These are phyloP conservation scores for Diaporthe citriasiana DNA, from an alignment of 2,329 filamentous ascomycete genomes.

Conservation along the genomic window DNA sequence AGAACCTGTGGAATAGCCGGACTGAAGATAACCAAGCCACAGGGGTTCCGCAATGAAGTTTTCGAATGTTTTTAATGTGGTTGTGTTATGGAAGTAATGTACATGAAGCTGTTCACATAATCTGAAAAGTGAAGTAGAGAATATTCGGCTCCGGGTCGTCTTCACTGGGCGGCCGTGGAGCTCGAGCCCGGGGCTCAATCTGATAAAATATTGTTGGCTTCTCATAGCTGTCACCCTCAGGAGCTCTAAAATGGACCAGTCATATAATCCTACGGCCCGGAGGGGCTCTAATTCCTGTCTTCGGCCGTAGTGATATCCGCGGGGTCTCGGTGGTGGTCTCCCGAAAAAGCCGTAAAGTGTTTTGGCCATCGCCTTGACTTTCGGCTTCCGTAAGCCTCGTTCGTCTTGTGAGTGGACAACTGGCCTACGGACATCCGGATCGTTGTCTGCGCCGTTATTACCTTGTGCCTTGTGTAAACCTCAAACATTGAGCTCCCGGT, in stretches of 20 bases:
- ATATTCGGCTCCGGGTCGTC: background rate
- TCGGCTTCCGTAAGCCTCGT: background rate
- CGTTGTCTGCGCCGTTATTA: no score
- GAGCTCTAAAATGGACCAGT: background rate
- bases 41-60: no score
- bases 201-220: conserved; percentile 8
- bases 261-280: background rate
- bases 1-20: no score
- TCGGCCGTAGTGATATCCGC: background rate
- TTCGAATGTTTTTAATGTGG: no score
- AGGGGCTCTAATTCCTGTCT: background rate
- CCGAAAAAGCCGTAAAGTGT: background rate
- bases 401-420: background rate
- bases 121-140: background rate
- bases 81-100: no score
- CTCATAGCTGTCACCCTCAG: background rate
- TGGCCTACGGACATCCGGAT: background rate
- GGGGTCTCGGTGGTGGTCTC: background rate
- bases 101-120: background rate
- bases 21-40: no score
- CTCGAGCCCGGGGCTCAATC: background rate
- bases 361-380: background rate
- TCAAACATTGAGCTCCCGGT: background rate
- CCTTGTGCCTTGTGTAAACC: background rate
- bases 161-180: background rate